Conservation (phyloP, 2,329 filamentous ascomycete species). For the Elsinoe necatrix region DNA sequence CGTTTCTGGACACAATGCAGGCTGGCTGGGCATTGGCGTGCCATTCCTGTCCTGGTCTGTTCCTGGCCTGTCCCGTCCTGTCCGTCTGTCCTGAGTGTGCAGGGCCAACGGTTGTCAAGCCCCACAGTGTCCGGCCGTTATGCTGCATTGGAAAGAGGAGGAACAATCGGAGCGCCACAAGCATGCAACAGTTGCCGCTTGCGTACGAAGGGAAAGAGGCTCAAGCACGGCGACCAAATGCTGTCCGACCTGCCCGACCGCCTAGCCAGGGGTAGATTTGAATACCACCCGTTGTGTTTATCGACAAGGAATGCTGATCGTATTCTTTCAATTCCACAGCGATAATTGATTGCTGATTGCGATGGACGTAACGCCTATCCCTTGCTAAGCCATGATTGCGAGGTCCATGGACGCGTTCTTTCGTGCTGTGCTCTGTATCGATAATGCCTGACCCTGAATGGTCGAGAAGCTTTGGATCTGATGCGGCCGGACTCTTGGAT, state of each 20-base stretch:
- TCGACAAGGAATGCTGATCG: conserved; percentile 10
- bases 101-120: conserved; percentile 4
- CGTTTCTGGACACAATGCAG: background rate
- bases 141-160: background rate
- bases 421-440: background rate
- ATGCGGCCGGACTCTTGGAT: background rate
- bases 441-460: conserved; percentile 8
- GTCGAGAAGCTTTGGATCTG: background rate
- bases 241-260: background rate
- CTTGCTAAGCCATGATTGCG: background rate
- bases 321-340: conserved; percentile 4
- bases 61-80: too few species aligned
- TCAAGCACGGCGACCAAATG: background rate
- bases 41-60: conserved; percentile 1
- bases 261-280: conserved; percentile 10
- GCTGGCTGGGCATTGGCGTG: conserved; percentile 8
- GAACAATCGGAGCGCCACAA: conserved; percentile 2
- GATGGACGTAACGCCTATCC: background rate
- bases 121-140: background rate
- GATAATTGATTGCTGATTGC: conserved; percentile 8
- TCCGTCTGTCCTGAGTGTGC: too few species aligned
- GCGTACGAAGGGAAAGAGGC: background rate
- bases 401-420: background rate
- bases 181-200: conserved; percentile 6
- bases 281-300: conserved; percentile 2